phyloP scores from a whole-genome alignment of 495 filamentous ascomycete species.

The Xylaria nigripes region DNA sequence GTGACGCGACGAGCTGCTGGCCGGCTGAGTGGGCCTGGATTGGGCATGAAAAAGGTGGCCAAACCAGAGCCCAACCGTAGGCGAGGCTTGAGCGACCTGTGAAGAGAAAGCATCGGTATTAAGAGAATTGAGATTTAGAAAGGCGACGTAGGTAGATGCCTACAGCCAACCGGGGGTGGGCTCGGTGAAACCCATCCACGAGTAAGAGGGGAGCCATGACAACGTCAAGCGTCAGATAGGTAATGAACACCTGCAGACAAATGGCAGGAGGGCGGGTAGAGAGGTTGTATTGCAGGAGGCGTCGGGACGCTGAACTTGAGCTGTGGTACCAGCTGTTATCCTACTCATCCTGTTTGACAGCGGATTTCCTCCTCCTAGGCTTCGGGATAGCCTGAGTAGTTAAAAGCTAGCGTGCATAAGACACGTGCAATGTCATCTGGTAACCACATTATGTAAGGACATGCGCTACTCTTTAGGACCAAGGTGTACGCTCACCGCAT shows the following conservation, averaged over 20 bases:
- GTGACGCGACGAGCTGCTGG: constrained; percentile 16
- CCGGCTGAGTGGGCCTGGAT: constrained; percentile 22
- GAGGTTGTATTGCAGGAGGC: background rate
- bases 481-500: background rate
- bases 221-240: background rate
- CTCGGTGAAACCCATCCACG: background rate
- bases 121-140: background rate
- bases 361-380: background rate
- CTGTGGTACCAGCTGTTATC: background rate
- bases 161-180: background rate
- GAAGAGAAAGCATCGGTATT: background rate
- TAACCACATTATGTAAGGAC: background rate
- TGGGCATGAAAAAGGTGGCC: constrained; percentile 20
- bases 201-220: background rate
- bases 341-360: background rate
- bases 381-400: background rate
- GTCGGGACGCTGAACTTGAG: background rate
- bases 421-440: background rate
- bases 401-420: background rate
- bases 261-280: background rate
- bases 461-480: background rate
- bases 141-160: background rate
- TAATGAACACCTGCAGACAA: background rate
- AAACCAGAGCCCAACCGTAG: constrained; percentile 6
- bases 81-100: constrained; percentile 1